These are phyloP conservation scores for Papiliotrema fonsecae DNA, from an alignment of 1,284 basidiomycete genomes.

Conservation along the genomic window DNA sequence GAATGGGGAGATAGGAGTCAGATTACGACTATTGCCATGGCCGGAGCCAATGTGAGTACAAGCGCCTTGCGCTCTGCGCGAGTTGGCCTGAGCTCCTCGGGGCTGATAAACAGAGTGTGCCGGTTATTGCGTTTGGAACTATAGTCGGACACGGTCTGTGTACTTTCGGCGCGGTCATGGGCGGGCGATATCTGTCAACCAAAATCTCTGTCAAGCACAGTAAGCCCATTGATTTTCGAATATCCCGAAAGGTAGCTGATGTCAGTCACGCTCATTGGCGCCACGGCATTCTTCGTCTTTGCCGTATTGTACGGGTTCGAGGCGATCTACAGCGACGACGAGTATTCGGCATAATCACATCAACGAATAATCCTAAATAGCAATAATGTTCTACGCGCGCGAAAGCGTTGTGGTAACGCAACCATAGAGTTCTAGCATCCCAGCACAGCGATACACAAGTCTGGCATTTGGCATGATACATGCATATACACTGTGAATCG, in stretches of 20 bases:
- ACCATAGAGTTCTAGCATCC: too few species aligned
- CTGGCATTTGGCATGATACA: too few species aligned
- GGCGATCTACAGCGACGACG: slow-evolving; percentile 43
- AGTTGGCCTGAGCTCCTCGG: background rate
- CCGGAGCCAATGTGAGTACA: slow-evolving; percentile 83
- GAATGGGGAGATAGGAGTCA: slow-evolving; percentile 99
- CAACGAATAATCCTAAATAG: too few species aligned
- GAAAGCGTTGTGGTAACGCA: too few species aligned
- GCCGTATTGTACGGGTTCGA: slow-evolving; percentile 70
- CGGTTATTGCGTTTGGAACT: slow-evolving; percentile 82
- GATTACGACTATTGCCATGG: slow-evolving; percentile 94
- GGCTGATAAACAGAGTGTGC: slow-evolving; percentile 55
- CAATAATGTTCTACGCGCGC: too few species aligned
- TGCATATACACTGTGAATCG: too few species aligned
- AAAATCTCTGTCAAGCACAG: slow-evolving; percentile 93
- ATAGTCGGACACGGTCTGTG: slow-evolving; percentile 83
- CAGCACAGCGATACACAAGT: too few species aligned
- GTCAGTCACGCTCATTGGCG: slow-evolving; percentile 77
- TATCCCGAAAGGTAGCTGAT: too few species aligned
- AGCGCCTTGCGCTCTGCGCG: slow-evolving; percentile 9
- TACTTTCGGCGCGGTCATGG: slow-evolving; percentile 82
- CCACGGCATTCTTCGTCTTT: slow-evolving; percentile 76
- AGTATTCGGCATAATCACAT: background rate
- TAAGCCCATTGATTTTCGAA: too few species aligned
- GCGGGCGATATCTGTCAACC: slow-evolving; percentile 83